Percentiles rank a stretch among this genome's conserved stretches.
These are phyloP conservation scores for Cercophora sp. DNA, from an alignment of 495 filamentous ascomycete genomes.

Conservation along the genomic window DNA sequence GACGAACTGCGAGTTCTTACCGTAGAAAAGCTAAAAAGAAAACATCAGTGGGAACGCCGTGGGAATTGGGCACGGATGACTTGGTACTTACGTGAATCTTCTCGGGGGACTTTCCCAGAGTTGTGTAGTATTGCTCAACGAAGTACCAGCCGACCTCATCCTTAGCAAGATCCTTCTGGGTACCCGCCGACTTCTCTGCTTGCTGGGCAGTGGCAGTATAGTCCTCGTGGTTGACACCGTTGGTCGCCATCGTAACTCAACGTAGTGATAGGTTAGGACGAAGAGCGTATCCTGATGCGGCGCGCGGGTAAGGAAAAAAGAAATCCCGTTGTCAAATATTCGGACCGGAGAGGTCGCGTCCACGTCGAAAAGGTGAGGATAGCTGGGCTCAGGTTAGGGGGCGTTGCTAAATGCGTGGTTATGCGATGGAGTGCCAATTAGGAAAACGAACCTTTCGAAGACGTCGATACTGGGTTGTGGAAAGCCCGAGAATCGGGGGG, in stretches of 20 bases:
- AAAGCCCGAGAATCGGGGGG: too few species aligned
- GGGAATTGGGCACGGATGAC: too few species aligned
- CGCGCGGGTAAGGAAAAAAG: slow-evolving; percentile 10
- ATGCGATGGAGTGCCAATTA: too few species aligned
- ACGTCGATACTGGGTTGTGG: too few species aligned
- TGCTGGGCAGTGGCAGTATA: slow-evolving; percentile 23
- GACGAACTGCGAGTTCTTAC: slow-evolving; percentile 76
- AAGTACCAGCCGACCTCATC: slow-evolving; percentile 99
- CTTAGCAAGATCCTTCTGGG: slow-evolving; percentile 45
- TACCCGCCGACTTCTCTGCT: slow-evolving; percentile 19
- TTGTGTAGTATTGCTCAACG: slow-evolving; percentile 98
- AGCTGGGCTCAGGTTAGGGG: too few species aligned
- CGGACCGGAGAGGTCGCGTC: too few species aligned
- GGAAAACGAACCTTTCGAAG: too few species aligned
- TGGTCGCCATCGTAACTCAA: slow-evolving; percentile 45
- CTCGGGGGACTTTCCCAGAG: slow-evolving; percentile 86
- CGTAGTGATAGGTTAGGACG: slow-evolving; percentile 6
- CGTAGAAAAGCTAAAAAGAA: slow-evolving; percentile 64
- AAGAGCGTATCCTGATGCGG: slow-evolving; percentile 16
- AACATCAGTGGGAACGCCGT: slow-evolving; percentile 1
- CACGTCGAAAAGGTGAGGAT: too few species aligned
- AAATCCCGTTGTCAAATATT: not conserved
- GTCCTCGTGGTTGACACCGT: slow-evolving; percentile 37
- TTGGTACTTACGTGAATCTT: slow-evolving; percentile 86
- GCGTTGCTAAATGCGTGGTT: too few species aligned